Conservation (phyloP, 192 early-diverging fungal species). For the Linnemannia exigua region DNA sequence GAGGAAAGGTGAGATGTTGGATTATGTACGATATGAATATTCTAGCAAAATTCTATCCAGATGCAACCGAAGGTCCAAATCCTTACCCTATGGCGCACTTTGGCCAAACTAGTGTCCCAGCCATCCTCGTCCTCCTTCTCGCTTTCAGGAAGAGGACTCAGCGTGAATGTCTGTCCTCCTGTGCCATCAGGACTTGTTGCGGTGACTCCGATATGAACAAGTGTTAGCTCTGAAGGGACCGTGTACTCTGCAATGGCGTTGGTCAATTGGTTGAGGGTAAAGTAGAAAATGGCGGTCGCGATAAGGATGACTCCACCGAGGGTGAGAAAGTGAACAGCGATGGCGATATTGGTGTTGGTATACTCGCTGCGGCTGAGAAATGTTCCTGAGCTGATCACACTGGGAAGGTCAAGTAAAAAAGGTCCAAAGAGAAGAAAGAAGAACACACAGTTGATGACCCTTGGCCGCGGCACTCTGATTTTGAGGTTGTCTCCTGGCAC, state of each 20-base stretch:
- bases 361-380: slow-evolving; percentile 47
- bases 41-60: neutral
- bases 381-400: slow-evolving; percentile 56
- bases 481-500: slow-evolving; percentile 39
- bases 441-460: slow-evolving; percentile 43
- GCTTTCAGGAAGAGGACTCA: slow-evolving; percentile 36
- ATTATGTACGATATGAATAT: too few species aligned
- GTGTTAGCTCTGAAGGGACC: slow-evolving; percentile 41
- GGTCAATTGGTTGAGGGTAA: slow-evolving; percentile 39
- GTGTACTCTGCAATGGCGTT: slow-evolving; percentile 51
- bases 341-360: slow-evolving; percentile 46
- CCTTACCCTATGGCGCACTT: slow-evolving; percentile 45
- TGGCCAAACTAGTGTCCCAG: slow-evolving; percentile 40
- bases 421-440: slow-evolving; percentile 50
- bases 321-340: slow-evolving; percentile 46
- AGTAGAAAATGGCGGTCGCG: slow-evolving; percentile 41
- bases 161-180: slow-evolving; percentile 25
- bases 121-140: slow-evolving; percentile 31
- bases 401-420: slow-evolving; percentile 47
- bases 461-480: slow-evolving; percentile 34
- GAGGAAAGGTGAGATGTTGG: neutral
- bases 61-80: neutral
- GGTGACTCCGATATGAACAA: slow-evolving; percentile 22
- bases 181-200: neutral
- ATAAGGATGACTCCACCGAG: slow-evolving; percentile 34